Conservation (phyloP, 1,284 basidiomycete species). For the Meira miltonrushii region DNA sequence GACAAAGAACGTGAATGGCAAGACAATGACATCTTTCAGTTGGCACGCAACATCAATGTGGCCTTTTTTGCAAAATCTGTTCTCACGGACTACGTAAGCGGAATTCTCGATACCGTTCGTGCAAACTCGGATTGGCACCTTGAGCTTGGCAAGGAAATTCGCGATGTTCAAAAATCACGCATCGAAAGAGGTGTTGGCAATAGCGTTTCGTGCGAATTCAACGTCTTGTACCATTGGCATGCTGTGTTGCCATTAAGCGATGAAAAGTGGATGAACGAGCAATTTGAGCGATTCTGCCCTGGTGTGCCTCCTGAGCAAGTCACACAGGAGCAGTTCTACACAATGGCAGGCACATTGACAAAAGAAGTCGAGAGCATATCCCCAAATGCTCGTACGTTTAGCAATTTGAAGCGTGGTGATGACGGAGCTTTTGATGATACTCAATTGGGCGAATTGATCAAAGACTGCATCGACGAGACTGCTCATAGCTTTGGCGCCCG, state of each 20-base stretch:
- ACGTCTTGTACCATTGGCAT: slow-evolving; percentile 32
- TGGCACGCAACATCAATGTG: slow-evolving; percentile 19
- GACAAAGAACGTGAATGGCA: slow-evolving; percentile 17
- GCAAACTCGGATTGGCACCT: slow-evolving; percentile 35
- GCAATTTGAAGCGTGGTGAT: slow-evolving; percentile 61
- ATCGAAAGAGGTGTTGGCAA: slow-evolving; percentile 36
- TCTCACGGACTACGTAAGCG: slow-evolving; percentile 33
- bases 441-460: slow-evolving; percentile 60
- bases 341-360: slow-evolving; percentile 44
- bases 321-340: slow-evolving; percentile 63
- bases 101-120: slow-evolving; percentile 32
- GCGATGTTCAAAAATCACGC: slow-evolving; percentile 21
- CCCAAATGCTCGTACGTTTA: slow-evolving; percentile 60
- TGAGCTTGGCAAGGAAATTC: slow-evolving; percentile 26
- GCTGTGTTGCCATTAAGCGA: slow-evolving; percentile 30
- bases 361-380: slow-evolving; percentile 16
- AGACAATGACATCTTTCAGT: slow-evolving; percentile 56
- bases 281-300: slow-evolving; percentile 22
- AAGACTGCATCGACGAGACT: slow-evolving; percentile 57
- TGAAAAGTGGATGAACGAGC: slow-evolving; percentile 35
- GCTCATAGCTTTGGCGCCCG: slow-evolving; percentile 74
- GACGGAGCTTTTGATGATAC: slow-evolving; percentile 66
- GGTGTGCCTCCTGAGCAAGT: slow-evolving; percentile 53
- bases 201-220: slow-evolving; percentile 29
- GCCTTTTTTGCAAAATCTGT: slow-evolving; percentile 15